phyloP scores from a whole-genome alignment of 2,329 filamentous ascomycete genomes.

The Phyllachora maydis region DNA sequence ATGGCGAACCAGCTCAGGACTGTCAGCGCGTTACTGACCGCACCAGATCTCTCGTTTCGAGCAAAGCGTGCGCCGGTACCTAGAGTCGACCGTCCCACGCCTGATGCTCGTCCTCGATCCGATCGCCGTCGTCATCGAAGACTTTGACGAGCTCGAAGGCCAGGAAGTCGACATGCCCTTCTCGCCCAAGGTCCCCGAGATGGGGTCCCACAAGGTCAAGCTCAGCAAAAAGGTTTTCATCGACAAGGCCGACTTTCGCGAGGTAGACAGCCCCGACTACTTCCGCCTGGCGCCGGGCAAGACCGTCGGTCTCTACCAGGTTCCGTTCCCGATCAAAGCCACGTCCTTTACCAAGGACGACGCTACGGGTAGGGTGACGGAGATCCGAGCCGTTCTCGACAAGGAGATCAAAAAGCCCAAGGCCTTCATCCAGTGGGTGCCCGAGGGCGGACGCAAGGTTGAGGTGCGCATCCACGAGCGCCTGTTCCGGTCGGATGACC shows the following conservation, averaged over 20 bases:
- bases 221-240: conserved; percentile 49
- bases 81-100: conserved; percentile 73
- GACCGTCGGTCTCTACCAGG: conserved; percentile 44
- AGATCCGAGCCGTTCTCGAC: conserved; percentile 37
- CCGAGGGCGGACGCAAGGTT: conserved; percentile 43
- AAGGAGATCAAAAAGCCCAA: conserved; percentile 56
- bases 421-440: conserved; percentile 82
- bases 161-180: conserved; percentile 62
- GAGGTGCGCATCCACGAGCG: conserved; percentile 64
- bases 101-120: conserved; percentile 83
- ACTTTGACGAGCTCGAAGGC: conserved; percentile 48
- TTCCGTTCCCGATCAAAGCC: conserved; percentile 40
- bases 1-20: too few relatives aligned
- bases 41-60: conserved; percentile 73
- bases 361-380: conserved; percentile 18
- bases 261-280: conserved; percentile 44
- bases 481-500: conserved; percentile 75
- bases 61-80: conserved; percentile 63
- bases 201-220: conserved; percentile 13
- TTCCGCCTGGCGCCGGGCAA: conserved; percentile 52
- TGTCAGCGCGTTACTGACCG: too few relatives aligned
- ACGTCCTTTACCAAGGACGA: conserved; percentile 41
- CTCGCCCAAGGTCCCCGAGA: conserved; percentile 11
- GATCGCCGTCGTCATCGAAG: conserved; percentile 62
- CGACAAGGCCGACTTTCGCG: conserved; percentile 48